These are phyloP conservation scores for Ampelomyces quisqualis DNA, from an alignment of 2,329 filamentous ascomycete species.

Conservation along the genomic window DNA sequence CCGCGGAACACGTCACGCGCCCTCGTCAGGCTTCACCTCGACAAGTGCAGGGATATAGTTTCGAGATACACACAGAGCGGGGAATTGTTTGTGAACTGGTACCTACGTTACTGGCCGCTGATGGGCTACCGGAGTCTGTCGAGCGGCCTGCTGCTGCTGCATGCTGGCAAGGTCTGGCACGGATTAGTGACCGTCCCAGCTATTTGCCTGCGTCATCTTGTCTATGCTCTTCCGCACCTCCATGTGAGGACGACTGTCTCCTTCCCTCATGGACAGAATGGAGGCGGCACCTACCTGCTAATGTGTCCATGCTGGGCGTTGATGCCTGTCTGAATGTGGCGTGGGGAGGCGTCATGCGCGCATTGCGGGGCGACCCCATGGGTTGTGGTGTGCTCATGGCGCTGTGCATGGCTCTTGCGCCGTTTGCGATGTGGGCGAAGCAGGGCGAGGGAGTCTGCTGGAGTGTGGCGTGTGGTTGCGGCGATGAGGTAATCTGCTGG, in stretches of 20 bases:
- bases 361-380: slow-evolving; percentile 33
- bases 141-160: slow-evolving; percentile 49
- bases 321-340: slow-evolving; percentile 45
- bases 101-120: slow-evolving; percentile 44
- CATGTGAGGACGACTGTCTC: too few species aligned
- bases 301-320: slow-evolving; percentile 51
- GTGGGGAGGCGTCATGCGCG: slow-evolving; percentile 39
- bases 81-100: too few species aligned
- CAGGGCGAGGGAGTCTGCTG: slow-evolving; percentile 35
- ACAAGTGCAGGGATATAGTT: neutral
- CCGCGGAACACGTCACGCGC: slow-evolving; percentile 8
- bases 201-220: too few species aligned
- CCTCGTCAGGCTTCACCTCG: neutral
- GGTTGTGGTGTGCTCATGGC: slow-evolving; percentile 36
- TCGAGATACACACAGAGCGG: neutral
- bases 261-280: too few species aligned
- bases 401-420: slow-evolving; percentile 33
- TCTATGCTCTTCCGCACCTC: too few species aligned
- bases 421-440: slow-evolving; percentile 31
- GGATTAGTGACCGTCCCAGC: slow-evolving; percentile 9
- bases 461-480: slow-evolving; percentile 41
- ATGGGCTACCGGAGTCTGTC: slow-evolving; percentile 37
- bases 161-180: slow-evolving; percentile 49
- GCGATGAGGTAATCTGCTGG: slow-evolving; percentile 44
- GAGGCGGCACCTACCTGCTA: slow-evolving; percentile 51